phyloP scores from a whole-genome alignment of 2,329 filamentous ascomycete species.

The Colletotrichum tamarilloi region DNA sequence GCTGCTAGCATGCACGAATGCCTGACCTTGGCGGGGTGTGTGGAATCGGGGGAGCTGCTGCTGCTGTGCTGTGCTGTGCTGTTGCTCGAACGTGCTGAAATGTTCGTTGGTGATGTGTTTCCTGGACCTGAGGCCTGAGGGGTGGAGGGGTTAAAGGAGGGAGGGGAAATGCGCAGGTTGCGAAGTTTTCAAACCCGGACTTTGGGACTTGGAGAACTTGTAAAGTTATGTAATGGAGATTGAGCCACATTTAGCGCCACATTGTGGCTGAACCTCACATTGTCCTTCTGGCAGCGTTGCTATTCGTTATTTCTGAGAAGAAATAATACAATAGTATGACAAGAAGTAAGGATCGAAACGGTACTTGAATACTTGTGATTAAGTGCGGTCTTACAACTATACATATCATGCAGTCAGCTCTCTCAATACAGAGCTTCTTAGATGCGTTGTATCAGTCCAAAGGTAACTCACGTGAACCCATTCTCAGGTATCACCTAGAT shows the following conservation, averaged over 20 bases:
- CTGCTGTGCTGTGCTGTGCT: slow-evolving; percentile 15
- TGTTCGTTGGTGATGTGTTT: slow-evolving; percentile 40
- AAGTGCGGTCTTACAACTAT: no score
- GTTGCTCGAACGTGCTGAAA: slow-evolving; percentile 40
- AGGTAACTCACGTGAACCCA: no score
- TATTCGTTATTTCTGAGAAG: no score
- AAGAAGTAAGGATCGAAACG: no score
- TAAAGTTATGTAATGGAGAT: not conserved
- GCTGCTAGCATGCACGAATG: slow-evolving; percentile 34
- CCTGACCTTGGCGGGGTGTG: slow-evolving; percentile 32
- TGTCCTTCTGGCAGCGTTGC: no score
- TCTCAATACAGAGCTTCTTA: no score
- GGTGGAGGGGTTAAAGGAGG: slow-evolving; percentile 39
- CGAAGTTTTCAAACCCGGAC: slow-evolving; percentile 39
- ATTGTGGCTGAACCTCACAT: not conserved
- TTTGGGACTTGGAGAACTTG: no score
- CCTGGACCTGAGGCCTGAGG: slow-evolving; percentile 40
- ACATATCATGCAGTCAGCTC: no score
- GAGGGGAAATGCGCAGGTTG: slow-evolving; percentile 43
- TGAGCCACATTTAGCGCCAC: not conserved
- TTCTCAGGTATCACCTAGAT: no score
- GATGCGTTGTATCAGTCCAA: no score
- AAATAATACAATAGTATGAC: no score
- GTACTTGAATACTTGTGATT: no score
- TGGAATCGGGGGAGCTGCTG: slow-evolving; percentile 11